Evolutionary conservation across 331 rosid species (phyloP).

Genomic region (Stylosanthes scabra): DNA sequence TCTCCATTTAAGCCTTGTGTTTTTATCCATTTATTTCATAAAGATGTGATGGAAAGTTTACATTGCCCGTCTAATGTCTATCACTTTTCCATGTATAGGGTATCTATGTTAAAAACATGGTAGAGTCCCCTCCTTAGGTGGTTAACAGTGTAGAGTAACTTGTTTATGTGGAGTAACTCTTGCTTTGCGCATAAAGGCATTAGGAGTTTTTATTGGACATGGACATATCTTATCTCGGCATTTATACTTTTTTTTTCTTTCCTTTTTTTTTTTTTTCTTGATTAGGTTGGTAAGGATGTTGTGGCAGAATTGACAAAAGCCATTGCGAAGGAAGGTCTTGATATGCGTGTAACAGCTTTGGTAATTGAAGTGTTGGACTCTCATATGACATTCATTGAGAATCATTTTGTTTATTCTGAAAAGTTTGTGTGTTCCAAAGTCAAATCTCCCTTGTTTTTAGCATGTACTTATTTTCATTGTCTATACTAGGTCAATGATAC

Average conservation of each 20-base stretch:
- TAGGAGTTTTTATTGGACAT: background rate
- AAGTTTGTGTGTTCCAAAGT: constrained; percentile 11
- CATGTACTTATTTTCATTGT: constrained; percentile 41
- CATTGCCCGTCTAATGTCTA: too few relatives aligned
- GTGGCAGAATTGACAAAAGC: constrained; percentile 79
- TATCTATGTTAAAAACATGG: too few relatives aligned
- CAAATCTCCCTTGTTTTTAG: background rate
- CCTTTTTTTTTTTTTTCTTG: constrained; percentile 21
- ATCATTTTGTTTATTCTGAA: constrained; percentile 2
- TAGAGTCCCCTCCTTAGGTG: too few relatives aligned
- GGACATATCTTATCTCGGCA: constrained; percentile 4
- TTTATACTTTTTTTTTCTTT: constrained; percentile 10
- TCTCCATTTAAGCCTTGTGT: background rate
- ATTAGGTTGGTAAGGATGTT: constrained; percentile 82
- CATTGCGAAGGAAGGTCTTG: constrained; percentile 74
- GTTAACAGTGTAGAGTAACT: background rate
- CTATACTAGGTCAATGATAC: constrained; percentile 88
- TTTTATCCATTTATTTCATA: constrained; percentile 3
- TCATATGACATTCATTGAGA: constrained; percentile 19
- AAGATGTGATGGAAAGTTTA: too few relatives aligned
- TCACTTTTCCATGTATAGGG: too few relatives aligned
- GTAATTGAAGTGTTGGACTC: constrained; percentile 49
- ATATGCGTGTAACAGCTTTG: constrained; percentile 86
- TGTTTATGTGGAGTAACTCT: constrained; percentile 5
- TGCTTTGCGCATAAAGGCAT: constrained; percentile 1